Conservation (phyloP, 768 basidiomycete genomes). For the Phanerochaete sordida region DNA sequence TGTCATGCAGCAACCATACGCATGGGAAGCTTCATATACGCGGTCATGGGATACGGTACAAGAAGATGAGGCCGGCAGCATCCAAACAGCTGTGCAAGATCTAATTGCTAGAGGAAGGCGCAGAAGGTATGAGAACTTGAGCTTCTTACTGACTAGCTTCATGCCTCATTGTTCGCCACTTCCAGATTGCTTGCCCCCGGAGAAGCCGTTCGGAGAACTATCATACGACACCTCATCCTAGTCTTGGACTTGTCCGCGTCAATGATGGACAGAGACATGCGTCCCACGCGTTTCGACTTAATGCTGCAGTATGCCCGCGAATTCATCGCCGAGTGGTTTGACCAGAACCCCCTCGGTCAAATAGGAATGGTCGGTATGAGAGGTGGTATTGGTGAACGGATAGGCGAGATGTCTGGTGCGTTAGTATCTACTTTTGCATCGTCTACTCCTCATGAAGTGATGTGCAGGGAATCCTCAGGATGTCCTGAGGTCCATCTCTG, state of each 20-base stretch:
- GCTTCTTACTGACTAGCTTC: neutral
- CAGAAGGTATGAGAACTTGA: conserved; percentile 60
- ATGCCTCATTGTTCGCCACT: conserved; percentile 5
- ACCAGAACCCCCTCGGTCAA: conserved; percentile 97
- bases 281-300: conserved; percentile 90
- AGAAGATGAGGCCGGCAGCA: conserved; percentile 90
- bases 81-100: conserved; percentile 88
- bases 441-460: neutral
- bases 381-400: conserved; percentile 83
- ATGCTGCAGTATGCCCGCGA: conserved; percentile 87
- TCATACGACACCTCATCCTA: conserved; percentile 92
- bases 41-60: conserved; percentile 97
- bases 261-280: conserved; percentile 96
- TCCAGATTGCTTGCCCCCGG: conserved; percentile 75
- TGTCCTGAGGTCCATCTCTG: conserved; percentile 80
- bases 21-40: conserved; percentile 95
- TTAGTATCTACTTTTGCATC: neutral
- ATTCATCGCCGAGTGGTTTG: conserved; percentile 96
- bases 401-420: conserved; percentile 91
- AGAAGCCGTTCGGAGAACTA: conserved; percentile 86
- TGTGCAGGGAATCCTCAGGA: conserved; percentile 89
- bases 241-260: conserved; percentile 88
- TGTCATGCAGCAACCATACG: conserved; percentile 68
- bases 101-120: conserved; percentile 83
- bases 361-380: conserved; percentile 94